Base-by-base conservation (phyloP, 495 filamentous ascomycete genomes). In the Hypoxylon fragiforme region DNA sequence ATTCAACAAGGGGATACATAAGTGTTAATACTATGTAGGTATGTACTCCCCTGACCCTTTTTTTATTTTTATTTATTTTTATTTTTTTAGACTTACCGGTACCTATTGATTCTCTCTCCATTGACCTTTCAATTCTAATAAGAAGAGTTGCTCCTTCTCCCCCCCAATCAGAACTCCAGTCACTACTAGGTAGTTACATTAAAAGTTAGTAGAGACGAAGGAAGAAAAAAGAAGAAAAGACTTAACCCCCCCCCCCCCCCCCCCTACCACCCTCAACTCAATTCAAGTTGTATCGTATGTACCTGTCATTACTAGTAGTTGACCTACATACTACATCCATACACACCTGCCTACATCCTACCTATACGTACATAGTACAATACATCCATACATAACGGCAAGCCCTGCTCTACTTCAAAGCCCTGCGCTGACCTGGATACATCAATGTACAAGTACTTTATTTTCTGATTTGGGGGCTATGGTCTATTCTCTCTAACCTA, bases 341-440 rank as follows among this genome's bases (percentile, higher is more conserved):
- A 37, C 34, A 14, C 20, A 34, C 30, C 13, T 47, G n/a, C 16
- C 7, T 41, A 38, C 34, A 11, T 35, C n/a, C 30, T 15, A 9
- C 22, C n/a, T 18, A 4, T 35, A 12, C 43, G 16, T 21, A 35
- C 30, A 13, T 15, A 28, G 40, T 30, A 28, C 37, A 12, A 43
- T 16, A 18, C 13, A 30, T 20, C 15, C 19, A 31, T 12, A 22
- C 13, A 5, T 46, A 46, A 18, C 32, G 2, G 11, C 20, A 38
- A 38, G 34, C 44, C 44, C 45, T 49, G 45, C 18, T 11, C 31
- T 5, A 3, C 31, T 13, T 18, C 13, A 3, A 18, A 21, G 30
- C 14, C 45, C 35, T 55, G 31, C 57, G 58, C 58, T 53, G 37
- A 62, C 43, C 32, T 49, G 34, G 56, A 48, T 41, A 56, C 36